Evolutionary conservation across 2,329 filamentous ascomycete species (phyloP).

Genomic region (Diaporthe amygdali): DNA sequence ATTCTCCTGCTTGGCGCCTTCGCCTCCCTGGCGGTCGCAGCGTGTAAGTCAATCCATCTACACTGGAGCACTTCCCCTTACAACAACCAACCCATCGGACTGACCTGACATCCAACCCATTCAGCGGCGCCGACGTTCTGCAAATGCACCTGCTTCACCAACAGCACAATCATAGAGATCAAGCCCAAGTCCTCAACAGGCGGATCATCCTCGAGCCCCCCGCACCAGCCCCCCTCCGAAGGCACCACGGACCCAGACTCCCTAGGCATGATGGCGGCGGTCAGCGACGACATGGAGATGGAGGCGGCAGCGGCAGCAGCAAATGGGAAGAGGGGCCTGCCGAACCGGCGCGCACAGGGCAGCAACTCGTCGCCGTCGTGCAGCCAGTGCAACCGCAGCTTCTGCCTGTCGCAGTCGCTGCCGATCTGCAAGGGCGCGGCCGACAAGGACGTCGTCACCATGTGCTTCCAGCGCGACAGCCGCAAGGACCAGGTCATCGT

Average conservation of each 20-base stretch:
- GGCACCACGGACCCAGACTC: constrained; percentile 14
- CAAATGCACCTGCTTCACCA: constrained; percentile 74
- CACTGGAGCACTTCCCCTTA: neutral
- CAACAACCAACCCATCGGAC: neutral
- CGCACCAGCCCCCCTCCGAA: constrained; percentile 28
- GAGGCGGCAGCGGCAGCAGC: neutral
- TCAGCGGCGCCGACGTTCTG: constrained; percentile 68
- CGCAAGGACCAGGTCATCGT: constrained; percentile 72
- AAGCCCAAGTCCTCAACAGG: constrained; percentile 37
- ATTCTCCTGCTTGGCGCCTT: constrained; percentile 37
- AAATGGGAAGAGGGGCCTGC: constrained; percentile 23
- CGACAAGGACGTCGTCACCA: constrained; percentile 65
- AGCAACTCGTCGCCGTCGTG: constrained; percentile 51
- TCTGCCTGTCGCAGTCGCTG: constrained; percentile 64
- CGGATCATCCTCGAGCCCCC: constrained; percentile 48
- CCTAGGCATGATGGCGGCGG: no score
- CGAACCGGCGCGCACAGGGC: constrained; percentile 35
- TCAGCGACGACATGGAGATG: constrained; percentile 28
- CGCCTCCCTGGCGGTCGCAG: constrained; percentile 41
- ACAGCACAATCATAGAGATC: constrained; percentile 65
- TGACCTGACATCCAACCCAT: neutral
- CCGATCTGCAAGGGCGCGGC: constrained; percentile 67
- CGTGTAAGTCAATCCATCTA: constrained; percentile 42
- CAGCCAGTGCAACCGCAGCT: constrained; percentile 68
- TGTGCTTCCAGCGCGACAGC: constrained; percentile 71